These are phyloP conservation scores for Cordyceps javanica DNA, from an alignment of 2,329 filamentous ascomycete genomes.

Conservation along the genomic window DNA sequence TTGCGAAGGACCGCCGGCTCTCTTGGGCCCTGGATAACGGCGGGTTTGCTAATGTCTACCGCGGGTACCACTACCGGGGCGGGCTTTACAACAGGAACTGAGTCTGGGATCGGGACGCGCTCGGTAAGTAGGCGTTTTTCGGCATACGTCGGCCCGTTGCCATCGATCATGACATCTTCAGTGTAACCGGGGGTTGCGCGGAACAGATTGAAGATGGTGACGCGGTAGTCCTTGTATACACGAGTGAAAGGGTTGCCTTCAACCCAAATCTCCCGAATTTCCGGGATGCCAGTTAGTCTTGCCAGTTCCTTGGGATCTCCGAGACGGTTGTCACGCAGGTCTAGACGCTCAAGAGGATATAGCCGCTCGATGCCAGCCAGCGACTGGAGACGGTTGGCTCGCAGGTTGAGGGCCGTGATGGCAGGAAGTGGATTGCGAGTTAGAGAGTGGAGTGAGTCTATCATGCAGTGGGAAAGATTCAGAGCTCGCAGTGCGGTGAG, in stretches of 20 bases:
- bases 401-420: constrained; percentile 86
- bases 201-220: constrained; percentile 95
- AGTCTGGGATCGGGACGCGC: constrained; percentile 67
- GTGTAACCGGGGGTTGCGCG: constrained; percentile 81
- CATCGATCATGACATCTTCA: constrained; percentile 86
- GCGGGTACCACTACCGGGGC: constrained; percentile 55
- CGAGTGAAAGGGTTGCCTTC: constrained; percentile 87
- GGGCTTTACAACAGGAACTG: constrained; percentile 71
- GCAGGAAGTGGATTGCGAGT: constrained; percentile 81
- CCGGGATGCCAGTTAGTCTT: constrained; percentile 80
- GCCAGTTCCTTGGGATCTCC: constrained; percentile 89
- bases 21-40: constrained; percentile 47
- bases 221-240: constrained; percentile 76
- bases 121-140: constrained; percentile 83
- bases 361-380: constrained; percentile 87
- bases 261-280: constrained; percentile 89
- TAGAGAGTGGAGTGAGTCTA: constrained; percentile 84
- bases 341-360: constrained; percentile 80
- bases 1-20: constrained; percentile 52
- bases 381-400: constrained; percentile 79
- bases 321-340: constrained; percentile 83
- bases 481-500: constrained; percentile 84
- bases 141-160: constrained; percentile 71
- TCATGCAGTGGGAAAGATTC: constrained; percentile 97
- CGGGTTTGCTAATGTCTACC: constrained; percentile 62